Percentiles rank a stretch among this genome's conserved stretches.
These are phyloP conservation scores for Hepatocystis sp. DNA, from an alignment of 169 alveolate genomes.

Conservation along the genomic window DNA sequence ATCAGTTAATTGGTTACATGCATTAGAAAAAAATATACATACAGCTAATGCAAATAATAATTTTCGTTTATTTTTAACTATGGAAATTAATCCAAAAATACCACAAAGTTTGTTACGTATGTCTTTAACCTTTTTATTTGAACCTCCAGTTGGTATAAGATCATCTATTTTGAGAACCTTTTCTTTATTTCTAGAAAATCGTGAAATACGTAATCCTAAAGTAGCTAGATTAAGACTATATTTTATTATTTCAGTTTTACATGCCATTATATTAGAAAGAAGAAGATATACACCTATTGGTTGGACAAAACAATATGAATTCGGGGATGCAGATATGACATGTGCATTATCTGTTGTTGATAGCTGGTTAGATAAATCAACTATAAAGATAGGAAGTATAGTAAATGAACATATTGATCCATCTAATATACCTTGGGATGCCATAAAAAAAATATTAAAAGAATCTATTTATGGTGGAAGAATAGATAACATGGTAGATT, in stretches of 20 bases:
- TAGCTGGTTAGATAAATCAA: constrained; percentile 92
- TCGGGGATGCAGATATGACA: constrained; percentile 97
- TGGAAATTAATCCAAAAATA: constrained; percentile 95
- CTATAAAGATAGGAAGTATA: constrained; percentile 72
- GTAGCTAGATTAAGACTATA: constrained; percentile 93
- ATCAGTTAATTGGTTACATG: constrained; percentile 96
- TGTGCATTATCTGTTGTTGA: constrained; percentile 95
- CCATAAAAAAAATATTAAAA: constrained; percentile 93
- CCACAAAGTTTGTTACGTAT: constrained; percentile 95
- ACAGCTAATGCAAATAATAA: constrained; percentile 89
- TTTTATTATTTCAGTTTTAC: constrained; percentile 96
- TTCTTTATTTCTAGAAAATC: constrained; percentile 83
- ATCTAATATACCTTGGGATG: constrained; percentile 98
- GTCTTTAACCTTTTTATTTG: constrained; percentile 95
- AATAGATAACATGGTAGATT: constrained; percentile 96
- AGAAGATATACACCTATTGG: constrained; percentile 98
- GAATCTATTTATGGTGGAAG: constrained; percentile 97
- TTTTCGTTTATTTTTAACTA: constrained; percentile 97
- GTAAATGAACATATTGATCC: constrained; percentile 89
- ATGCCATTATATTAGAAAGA: constrained; percentile 97
- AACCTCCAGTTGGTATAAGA: constrained; percentile 98
- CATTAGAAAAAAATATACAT: constrained; percentile 95
- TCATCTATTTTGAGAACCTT: constrained; percentile 91
- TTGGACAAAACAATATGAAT: constrained; percentile 97
- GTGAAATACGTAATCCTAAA: constrained; percentile 80